Evolutionary conservation across 352 stramenopile species (phyloP).

Genomic region (Phytophthora hybrid): DNA sequence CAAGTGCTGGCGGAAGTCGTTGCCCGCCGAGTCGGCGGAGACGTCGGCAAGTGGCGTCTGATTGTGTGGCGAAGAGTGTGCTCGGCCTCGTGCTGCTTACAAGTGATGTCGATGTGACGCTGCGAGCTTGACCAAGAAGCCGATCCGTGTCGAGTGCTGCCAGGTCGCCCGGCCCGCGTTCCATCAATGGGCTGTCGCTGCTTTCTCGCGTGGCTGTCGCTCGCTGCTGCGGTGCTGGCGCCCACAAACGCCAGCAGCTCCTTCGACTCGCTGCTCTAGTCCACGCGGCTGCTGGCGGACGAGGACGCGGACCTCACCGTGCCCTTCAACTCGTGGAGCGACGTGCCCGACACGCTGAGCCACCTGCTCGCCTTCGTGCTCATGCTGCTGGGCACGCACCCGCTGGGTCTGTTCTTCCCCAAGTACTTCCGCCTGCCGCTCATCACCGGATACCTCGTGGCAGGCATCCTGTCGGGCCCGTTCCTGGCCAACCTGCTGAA

Average conservation of each 20-base stretch:
- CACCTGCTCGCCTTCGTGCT: neutral
- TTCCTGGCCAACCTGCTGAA: neutral
- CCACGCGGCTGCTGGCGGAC: too few species aligned
- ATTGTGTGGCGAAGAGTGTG: slow-evolving; percentile 83
- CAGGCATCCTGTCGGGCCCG: neutral
- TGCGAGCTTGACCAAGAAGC: too few species aligned
- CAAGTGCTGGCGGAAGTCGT: slow-evolving; percentile 86
- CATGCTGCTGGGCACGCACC: neutral
- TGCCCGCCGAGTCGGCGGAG: slow-evolving; percentile 70
- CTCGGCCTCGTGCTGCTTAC: slow-evolving; percentile 72
- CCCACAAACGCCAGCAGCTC: too few species aligned
- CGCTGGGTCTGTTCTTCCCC: neutral
- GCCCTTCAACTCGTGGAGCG: neutral
- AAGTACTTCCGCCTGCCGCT: neutral
- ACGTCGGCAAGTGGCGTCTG: slow-evolving; percentile 77
- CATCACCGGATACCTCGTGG: neutral
- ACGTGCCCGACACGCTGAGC: neutral
- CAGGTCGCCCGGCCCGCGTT: too few species aligned
- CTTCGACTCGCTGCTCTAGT: too few species aligned
- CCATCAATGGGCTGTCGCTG: too few species aligned
- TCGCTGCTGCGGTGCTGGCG: too few species aligned
- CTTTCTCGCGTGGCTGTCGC: too few species aligned
- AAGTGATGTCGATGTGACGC: slow-evolving; percentile 23
- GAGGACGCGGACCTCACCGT: neutral
- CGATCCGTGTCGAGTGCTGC: slow-evolving; percentile 29